Evolutionary conservation across 768 basidiomycete genomes (phyloP).

Genomic region (Mycena amicta): DNA sequence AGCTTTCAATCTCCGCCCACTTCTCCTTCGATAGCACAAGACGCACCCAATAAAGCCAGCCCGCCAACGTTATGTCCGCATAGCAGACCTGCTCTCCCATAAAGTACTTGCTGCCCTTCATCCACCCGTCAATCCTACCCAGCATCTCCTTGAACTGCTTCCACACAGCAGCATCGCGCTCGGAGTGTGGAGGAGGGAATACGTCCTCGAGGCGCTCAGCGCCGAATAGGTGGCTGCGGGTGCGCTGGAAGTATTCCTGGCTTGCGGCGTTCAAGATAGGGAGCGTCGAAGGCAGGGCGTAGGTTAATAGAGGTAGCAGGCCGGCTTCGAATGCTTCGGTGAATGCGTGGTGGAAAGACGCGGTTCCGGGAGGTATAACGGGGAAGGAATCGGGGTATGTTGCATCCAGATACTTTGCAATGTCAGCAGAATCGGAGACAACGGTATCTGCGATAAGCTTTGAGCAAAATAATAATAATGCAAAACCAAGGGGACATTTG

Average conservation of each 20-base stretch:
- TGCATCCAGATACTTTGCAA: slow-evolving; percentile 54
- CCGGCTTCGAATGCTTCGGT: slow-evolving; percentile 19
- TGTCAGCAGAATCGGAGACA: slow-evolving; percentile 46
- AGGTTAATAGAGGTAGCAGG: slow-evolving; percentile 13
- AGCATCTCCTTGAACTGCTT: slow-evolving; percentile 36
- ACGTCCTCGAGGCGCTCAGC: slow-evolving; percentile 37
- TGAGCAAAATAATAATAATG: not conserved
- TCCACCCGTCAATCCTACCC: slow-evolving; percentile 31
- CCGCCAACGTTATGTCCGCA: slow-evolving; percentile 43
- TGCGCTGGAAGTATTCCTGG: slow-evolving; percentile 41
- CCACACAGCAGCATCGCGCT: slow-evolving; percentile 39
- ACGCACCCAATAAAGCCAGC: slow-evolving; percentile 34
- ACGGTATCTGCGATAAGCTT: slow-evolving; percentile 16
- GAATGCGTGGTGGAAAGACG: slow-evolving; percentile 40
- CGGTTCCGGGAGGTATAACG: slow-evolving; percentile 40
- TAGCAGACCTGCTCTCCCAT: slow-evolving; percentile 40
- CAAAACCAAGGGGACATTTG: too few relatives aligned
- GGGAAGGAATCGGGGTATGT: slow-evolving; percentile 43
- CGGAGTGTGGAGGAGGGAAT: slow-evolving; percentile 27
- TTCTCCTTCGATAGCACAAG: slow-evolving; percentile 35
- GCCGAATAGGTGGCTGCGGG: slow-evolving; percentile 36
- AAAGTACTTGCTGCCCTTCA: slow-evolving; percentile 35
- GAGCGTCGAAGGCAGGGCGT: slow-evolving; percentile 26
- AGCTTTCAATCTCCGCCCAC: slow-evolving; percentile 43
- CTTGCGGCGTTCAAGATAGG: slow-evolving; percentile 36